These are phyloP conservation scores for Amaranthus hypochondriacus DNA, from an alignment of 148 eudicot species.

Conservation along the genomic window DNA sequence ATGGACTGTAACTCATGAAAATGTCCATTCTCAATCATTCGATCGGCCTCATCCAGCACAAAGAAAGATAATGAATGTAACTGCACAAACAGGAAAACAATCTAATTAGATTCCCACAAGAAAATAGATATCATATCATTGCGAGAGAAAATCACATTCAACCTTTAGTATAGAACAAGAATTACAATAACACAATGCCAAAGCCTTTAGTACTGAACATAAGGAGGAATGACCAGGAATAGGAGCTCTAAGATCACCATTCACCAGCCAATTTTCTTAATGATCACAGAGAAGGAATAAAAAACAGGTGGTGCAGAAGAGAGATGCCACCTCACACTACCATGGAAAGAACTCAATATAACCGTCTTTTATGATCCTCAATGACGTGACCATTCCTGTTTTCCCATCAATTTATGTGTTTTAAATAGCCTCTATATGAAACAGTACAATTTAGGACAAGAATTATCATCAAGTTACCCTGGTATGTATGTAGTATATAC, in stretches of 20 bases:
- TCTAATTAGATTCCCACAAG: constrained; percentile 11
- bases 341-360: not conserved
- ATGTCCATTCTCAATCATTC: constrained; percentile 95
- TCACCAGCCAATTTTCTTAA: not conserved
- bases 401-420: too few species aligned
- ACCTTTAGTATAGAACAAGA: not conserved
- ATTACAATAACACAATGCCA: too few species aligned
- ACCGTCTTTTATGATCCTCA: not conserved
- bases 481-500: not conserved
- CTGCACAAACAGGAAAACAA: constrained; percentile 42
- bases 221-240: not conserved
- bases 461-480: not conserved
- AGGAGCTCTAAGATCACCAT: not conserved
- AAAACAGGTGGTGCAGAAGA: not conserved
- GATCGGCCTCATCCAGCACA: constrained; percentile 98
- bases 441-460: not conserved
- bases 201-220: not conserved
- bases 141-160: not conserved
- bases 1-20: constrained; percentile 91
- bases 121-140: not conserved
- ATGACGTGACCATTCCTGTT: not conserved
- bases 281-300: not conserved
- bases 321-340: not conserved
- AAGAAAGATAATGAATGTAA: constrained; percentile 89
- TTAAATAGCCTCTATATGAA: not conserved